A percentile compares a stretch with the other conserved stretches of the same genome.
Conservation (phyloP, 495 filamentous ascomycete genomes). For the Penicillium coffeae region DNA sequence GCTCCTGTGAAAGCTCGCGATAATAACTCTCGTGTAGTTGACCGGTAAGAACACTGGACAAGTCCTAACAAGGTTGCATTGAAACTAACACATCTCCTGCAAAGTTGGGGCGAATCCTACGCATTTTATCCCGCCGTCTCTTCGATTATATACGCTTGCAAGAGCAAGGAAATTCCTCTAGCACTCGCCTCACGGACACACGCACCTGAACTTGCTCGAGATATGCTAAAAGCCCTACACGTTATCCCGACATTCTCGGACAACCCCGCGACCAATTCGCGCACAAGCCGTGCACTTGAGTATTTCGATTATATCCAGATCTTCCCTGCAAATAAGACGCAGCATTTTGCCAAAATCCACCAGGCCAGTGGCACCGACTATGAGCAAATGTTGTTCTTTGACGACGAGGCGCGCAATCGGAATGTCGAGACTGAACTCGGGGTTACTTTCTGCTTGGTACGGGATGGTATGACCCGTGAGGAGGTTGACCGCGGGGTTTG, state of each 20-base stretch:
- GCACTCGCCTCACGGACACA: constrained; percentile 80
- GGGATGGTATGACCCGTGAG: constrained; percentile 71
- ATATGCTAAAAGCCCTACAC: constrained; percentile 73
- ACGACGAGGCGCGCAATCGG: constrained; percentile 83
- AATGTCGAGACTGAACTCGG: constrained; percentile 79
- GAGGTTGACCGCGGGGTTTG: constrained; percentile 77
- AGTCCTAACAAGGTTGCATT: neutral
- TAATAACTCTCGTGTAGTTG: constrained; percentile 50
- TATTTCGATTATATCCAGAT: constrained; percentile 85
- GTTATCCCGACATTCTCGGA: constrained; percentile 52
- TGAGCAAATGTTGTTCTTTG: constrained; percentile 92
- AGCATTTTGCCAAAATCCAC: constrained; percentile 73
- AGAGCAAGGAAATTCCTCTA: constrained; percentile 54
- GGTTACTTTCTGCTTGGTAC: constrained; percentile 76
- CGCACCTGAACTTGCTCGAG: constrained; percentile 72
- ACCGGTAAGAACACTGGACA: constrained; percentile 31
- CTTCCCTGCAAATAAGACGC: constrained; percentile 80
- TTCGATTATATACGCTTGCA: constrained; percentile 62
- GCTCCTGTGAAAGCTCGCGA: constrained; percentile 68
- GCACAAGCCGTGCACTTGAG: constrained; percentile 56
- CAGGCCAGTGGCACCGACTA: constrained; percentile 60
- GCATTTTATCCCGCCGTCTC: constrained; percentile 79
- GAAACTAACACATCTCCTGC: neutral
- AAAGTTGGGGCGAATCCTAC: constrained; percentile 69
- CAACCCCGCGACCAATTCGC: constrained; percentile 34